A percentile compares a stretch with the other conserved stretches of the same genome.
Evolutionary conservation across 169 alveolate species (phyloP).

Genomic region (Plasmodium sp.): DNA sequence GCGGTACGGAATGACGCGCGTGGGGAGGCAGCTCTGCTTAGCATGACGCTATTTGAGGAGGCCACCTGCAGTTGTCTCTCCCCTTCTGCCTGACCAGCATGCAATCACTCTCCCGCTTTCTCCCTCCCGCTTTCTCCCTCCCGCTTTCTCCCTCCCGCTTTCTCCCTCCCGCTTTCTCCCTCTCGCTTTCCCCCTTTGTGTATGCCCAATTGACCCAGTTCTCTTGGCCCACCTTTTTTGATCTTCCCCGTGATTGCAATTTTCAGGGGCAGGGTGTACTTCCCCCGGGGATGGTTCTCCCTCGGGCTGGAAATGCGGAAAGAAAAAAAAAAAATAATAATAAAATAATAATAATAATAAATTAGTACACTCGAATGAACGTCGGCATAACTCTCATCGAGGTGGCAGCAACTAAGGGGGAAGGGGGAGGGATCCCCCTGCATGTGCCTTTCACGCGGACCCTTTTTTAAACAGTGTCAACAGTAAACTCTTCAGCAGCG

Average conservation of each 20-base stretch:
- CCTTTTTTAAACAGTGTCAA: slow-evolving; percentile 26
- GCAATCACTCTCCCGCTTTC: too few relatives aligned
- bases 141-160: too few relatives aligned
- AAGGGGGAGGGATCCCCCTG: neutral
- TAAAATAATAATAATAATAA: neutral
- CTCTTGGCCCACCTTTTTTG: slow-evolving; percentile 19
- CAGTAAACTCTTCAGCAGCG: slow-evolving; percentile 33
- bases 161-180: too few relatives aligned
- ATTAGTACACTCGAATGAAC: neutral
- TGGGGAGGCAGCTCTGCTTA: neutral
- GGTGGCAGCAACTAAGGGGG: neutral
- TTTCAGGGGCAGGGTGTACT: slow-evolving; percentile 13
- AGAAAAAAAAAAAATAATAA: neutral
- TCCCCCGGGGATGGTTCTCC: neutral
- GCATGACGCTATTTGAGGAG: neutral
- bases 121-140: too few relatives aligned
- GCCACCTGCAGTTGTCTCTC: neutral
- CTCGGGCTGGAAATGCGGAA: slow-evolving; percentile 1
- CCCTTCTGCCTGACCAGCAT: neutral
- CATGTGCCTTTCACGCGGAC: neutral
- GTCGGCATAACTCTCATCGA: neutral
- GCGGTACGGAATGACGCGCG: neutral
- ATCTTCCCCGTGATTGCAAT: slow-evolving; percentile 70
- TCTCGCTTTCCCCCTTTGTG: too few relatives aligned
- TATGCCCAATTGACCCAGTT: neutral